phyloP scores from a whole-genome alignment of 208 protist species.

The Strigomonas culicis region DNA sequence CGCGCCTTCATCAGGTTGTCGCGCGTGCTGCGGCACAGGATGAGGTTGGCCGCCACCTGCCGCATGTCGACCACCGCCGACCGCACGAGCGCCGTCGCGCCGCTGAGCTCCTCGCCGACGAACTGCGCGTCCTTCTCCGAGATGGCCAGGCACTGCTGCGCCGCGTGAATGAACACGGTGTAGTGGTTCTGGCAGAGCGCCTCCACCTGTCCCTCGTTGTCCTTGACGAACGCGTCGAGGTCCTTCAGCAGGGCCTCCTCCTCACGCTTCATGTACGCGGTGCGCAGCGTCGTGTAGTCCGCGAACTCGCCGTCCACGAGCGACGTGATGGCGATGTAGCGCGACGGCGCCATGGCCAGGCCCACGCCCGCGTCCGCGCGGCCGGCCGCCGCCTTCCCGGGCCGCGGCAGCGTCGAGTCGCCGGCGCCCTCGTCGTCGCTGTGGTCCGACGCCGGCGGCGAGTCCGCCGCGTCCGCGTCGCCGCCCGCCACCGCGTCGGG shows the following conservation, averaged over 20 bases:
- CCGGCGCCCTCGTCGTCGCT: conserved; percentile 25
- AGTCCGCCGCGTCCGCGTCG: conserved; percentile 21
- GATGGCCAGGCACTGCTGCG: conserved; percentile 82
- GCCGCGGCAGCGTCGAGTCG: conserved; percentile 1
- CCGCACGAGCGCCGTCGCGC: conserved; percentile 63
- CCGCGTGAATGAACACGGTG: conserved; percentile 78
- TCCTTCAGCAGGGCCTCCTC: conserved; percentile 76
- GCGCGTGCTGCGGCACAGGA: conserved; percentile 54
- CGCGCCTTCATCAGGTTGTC: conserved; percentile 60
- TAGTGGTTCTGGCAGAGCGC: conserved; percentile 85
- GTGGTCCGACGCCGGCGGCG: conserved; percentile 21
- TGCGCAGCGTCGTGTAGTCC: conserved; percentile 81
- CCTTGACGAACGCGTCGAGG: conserved; percentile 69
- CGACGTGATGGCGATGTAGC: conserved; percentile 81
- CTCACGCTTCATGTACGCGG: conserved; percentile 75
- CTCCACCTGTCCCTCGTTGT: conserved; percentile 86
- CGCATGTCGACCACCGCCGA: conserved; percentile 75
- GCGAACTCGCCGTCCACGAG: conserved; percentile 87
- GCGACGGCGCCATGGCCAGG: conserved; percentile 54
- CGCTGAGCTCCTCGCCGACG: conserved; percentile 82
- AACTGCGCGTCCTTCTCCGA: conserved; percentile 77
- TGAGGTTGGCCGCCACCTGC: conserved; percentile 53
- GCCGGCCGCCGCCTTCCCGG: conserved; percentile 16
- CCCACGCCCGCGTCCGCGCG: conserved; percentile 17
- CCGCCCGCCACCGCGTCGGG: conserved; percentile 20